These are phyloP conservation scores for Geranium incanum DNA, from an alignment of 441 rosid species.

Conservation along the genomic window DNA sequence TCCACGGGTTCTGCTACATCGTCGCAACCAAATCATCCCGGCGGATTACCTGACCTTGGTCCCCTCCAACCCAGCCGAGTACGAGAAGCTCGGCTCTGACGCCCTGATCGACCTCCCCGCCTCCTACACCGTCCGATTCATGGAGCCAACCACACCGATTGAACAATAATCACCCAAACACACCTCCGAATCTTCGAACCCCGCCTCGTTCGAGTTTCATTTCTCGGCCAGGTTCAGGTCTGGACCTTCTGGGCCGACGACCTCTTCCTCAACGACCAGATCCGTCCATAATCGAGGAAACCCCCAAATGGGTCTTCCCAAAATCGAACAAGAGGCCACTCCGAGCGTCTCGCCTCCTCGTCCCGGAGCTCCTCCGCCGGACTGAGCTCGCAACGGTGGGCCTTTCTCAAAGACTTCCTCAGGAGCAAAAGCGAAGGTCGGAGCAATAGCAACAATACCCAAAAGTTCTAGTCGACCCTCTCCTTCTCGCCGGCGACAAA, in stretches of 20 bases:
- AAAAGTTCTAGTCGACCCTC: conserved; percentile 79
- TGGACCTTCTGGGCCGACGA: conserved; percentile 67
- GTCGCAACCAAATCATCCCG: too few relatives aligned
- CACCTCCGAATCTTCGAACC: conserved; percentile 23
- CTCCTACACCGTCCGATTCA: too few relatives aligned
- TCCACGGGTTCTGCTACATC: too few relatives aligned
- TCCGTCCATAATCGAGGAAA: conserved; percentile 42
- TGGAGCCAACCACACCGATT: too few relatives aligned
- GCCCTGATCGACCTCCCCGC: too few relatives aligned
- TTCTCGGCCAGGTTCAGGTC: conserved; percentile 38
- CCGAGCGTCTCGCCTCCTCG: conserved; percentile 56
- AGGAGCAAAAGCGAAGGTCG: conserved; percentile 89
- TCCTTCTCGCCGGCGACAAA: conserved; percentile 64
- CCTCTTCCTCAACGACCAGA: conserved; percentile 72
- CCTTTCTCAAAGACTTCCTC: conserved; percentile 73
- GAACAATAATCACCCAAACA: too few relatives aligned
- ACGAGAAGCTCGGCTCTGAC: too few relatives aligned
- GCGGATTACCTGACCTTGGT: too few relatives aligned
- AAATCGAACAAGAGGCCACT: conserved; percentile 23
- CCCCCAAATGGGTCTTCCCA: conserved; percentile 13
- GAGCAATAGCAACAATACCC: conserved; percentile 37
- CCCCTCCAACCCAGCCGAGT: too few relatives aligned
- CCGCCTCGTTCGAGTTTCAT: conserved; percentile 64
- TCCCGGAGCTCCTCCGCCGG: conserved; percentile 85
- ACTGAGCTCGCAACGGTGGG: conserved; percentile 89